phyloP scores from a whole-genome alignment of 352 stramenopile species.

The Pythium monospermum region DNA sequence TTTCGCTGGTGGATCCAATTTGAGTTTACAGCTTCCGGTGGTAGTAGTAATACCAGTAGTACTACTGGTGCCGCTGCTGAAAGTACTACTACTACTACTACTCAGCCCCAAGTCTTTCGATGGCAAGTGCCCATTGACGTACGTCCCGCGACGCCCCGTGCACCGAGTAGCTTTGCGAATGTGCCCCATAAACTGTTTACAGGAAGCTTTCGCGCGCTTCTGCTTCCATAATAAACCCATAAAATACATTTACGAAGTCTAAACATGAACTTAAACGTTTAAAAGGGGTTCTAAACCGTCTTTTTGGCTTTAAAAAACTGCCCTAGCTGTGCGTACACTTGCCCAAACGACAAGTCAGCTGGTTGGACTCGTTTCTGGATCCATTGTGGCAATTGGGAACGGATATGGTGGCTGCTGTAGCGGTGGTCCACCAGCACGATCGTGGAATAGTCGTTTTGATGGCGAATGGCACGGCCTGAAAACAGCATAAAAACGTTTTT shows the following conservation, averaged over 20 bases:
- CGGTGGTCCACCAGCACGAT: slow-evolving; percentile 96
- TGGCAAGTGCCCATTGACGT: slow-evolving; percentile 57
- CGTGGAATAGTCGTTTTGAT: slow-evolving; percentile 95
- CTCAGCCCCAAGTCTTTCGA: slow-evolving; percentile 33
- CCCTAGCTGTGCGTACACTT: slow-evolving; percentile 67
- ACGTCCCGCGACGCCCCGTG: slow-evolving; percentile 23
- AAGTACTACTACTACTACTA: background rate
- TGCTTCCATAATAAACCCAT: no score
- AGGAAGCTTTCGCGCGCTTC: no score
- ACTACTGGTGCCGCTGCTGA: slow-evolving; percentile 2
- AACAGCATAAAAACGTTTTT: background rate
- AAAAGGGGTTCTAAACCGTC: slow-evolving; percentile 8
- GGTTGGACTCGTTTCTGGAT: slow-evolving; percentile 76
- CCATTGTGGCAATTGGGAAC: slow-evolving; percentile 69
- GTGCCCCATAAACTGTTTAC: slow-evolving; percentile 55
- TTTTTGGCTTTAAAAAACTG: slow-evolving; percentile 69
- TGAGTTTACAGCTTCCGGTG: slow-evolving; percentile 41
- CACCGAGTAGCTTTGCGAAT: slow-evolving; percentile 36
- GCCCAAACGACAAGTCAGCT: slow-evolving; percentile 48
- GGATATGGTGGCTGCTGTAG: slow-evolving; percentile 76
- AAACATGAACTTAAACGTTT: no score
- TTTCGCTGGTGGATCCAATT: slow-evolving; percentile 62
- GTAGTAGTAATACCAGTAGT: slow-evolving; percentile 1
- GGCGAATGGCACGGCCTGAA: slow-evolving; percentile 92
- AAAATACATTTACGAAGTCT: no score